A percentile compares a stretch with the other conserved stretches of the same genome.
Conservation (phyloP, 208 protist species). For the Plasmodiophora brassicae region DNA sequence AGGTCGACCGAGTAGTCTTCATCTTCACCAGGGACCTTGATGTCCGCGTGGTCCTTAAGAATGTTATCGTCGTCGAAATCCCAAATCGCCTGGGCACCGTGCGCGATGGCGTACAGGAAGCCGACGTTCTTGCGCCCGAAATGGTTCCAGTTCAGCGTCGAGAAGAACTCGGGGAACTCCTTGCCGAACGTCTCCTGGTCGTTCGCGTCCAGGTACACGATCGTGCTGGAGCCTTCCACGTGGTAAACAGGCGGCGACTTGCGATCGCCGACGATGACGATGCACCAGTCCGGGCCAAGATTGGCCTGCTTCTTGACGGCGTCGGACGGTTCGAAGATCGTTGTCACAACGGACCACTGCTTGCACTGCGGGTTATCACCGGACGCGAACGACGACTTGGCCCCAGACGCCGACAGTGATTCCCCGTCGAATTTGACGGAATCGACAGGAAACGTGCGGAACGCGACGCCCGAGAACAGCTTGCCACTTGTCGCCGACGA, state of each 20-base stretch:
- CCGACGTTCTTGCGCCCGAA: constrained; percentile 53
- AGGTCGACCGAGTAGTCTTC: background rate
- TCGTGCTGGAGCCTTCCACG: background rate
- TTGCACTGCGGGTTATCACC: background rate
- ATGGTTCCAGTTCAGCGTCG: constrained; percentile 40
- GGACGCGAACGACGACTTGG: too few relatives aligned
- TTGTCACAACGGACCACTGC: constrained; percentile 31
- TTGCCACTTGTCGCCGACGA: too few relatives aligned
- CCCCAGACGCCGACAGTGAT: too few relatives aligned
- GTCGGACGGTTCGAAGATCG: constrained; percentile 12
- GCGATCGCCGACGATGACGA: constrained; percentile 40
- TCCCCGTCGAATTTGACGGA: too few relatives aligned
- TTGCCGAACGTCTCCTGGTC: constrained; percentile 31
- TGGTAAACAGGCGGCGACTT: constrained; percentile 22
- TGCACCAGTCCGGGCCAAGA: constrained; percentile 35
- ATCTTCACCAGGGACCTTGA: background rate
- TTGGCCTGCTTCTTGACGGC: background rate
- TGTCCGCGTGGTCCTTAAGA: background rate
- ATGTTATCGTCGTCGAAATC: constrained; percentile 56
- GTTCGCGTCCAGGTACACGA: constrained; percentile 32
- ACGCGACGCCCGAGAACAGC: too few relatives aligned
- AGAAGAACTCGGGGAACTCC: background rate
- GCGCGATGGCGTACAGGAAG: constrained; percentile 51
- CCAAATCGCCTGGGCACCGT: constrained; percentile 41
- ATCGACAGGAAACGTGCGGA: too few relatives aligned